These are phyloP conservation scores for Penicillium soppii DNA, from an alignment of 495 filamentous ascomycete species.

Conservation along the genomic window DNA sequence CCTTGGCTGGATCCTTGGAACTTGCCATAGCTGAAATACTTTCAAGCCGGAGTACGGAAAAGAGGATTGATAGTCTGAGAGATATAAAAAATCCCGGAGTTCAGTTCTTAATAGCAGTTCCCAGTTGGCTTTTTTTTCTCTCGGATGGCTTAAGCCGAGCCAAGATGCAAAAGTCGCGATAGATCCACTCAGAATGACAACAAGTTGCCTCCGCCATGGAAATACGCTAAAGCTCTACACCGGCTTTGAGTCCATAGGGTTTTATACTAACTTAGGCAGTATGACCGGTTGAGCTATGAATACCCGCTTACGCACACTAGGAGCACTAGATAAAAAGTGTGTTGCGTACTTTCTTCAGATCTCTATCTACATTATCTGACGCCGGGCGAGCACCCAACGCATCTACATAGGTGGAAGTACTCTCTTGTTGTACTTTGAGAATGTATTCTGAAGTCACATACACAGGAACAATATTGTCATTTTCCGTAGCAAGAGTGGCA, in stretches of 20 bases:
- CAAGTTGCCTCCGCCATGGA: background rate
- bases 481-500: background rate
- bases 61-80: background rate
- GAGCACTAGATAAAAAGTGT: background rate
- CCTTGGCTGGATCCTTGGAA: background rate
- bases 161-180: background rate
- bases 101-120: background rate
- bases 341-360: background rate
- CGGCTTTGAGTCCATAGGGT: background rate
- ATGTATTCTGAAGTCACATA: too few relatives aligned
- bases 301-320: background rate
- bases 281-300: background rate
- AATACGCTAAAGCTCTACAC: background rate
- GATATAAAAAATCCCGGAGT: background rate
- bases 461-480: too few relatives aligned
- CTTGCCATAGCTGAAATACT: slow-evolving; percentile 1
- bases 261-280: background rate
- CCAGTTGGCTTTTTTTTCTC: background rate
- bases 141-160: background rate
- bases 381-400: background rate
- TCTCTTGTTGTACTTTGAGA: background rate
- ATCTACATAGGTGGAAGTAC: background rate
- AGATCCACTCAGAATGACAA: slow-evolving; percentile 2
- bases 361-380: background rate
- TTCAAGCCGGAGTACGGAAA: background rate